Evolutionary conservation across 1,284 basidiomycete species (phyloP).

Genomic region (Ceratobasidium sp.): DNA sequence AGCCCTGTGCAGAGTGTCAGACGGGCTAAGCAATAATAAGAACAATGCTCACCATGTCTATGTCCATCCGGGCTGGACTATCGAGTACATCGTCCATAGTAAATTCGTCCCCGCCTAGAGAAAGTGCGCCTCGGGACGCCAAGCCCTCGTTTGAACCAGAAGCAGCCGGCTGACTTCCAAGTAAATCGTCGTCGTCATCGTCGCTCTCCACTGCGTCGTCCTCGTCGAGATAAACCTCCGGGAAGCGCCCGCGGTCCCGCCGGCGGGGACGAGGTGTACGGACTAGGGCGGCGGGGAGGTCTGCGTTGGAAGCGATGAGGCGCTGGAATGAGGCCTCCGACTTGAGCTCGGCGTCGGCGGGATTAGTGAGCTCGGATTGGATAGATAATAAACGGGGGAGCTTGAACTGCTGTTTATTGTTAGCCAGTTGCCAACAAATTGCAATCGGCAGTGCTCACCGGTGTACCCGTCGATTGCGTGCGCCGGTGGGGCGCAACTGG

Average conservation of each 20-base stretch:
- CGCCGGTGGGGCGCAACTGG: slow-evolving; percentile 5
- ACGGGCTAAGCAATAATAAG: neutral
- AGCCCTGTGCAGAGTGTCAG: slow-evolving; percentile 1
- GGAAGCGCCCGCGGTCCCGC: slow-evolving; percentile 46
- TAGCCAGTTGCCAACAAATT: neutral
- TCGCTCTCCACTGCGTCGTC: slow-evolving; percentile 44
- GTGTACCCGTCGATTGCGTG: neutral
- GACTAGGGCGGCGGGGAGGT: slow-evolving; percentile 44
- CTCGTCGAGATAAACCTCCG: slow-evolving; percentile 44
- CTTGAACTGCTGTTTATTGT: slow-evolving; percentile 33
- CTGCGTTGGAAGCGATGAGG: slow-evolving; percentile 45
- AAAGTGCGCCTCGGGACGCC: slow-evolving; percentile 6
- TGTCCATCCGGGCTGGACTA: slow-evolving; percentile 45
- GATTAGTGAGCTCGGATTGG: slow-evolving; percentile 43
- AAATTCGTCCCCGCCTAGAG: slow-evolving; percentile 33
- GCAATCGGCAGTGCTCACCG: neutral
- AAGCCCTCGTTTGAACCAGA: slow-evolving; percentile 14
- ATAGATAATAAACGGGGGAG: slow-evolving; percentile 42
- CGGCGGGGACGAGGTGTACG: slow-evolving; percentile 44
- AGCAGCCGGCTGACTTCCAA: neutral
- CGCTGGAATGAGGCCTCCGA: slow-evolving; percentile 46
- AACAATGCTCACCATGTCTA: slow-evolving; percentile 42
- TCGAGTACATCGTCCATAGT: slow-evolving; percentile 41
- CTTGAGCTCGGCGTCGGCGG: slow-evolving; percentile 44
- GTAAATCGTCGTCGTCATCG: slow-evolving; percentile 35